A percentile compares a stretch with the other conserved stretches of the same genome.
These are phyloP conservation scores for Mangifera indica DNA, from an alignment of 345 rosid genomes.

Conservation along the genomic window DNA sequence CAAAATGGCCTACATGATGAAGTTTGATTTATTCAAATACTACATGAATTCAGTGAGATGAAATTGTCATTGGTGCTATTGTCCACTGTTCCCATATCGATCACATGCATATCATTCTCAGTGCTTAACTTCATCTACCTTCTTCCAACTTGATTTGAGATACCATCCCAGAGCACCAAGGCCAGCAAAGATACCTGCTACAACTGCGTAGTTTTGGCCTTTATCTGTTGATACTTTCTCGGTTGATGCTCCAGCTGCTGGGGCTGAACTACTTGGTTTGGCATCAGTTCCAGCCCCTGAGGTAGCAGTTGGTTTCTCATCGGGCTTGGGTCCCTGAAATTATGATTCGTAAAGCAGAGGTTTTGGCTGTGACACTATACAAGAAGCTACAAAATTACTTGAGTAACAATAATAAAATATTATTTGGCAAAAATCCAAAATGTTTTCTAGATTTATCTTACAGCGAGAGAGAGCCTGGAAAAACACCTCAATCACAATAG, in stretches of 20 bases:
- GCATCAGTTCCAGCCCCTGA: conserved; percentile 41
- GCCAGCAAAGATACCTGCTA: conserved; percentile 65
- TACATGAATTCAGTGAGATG: background rate
- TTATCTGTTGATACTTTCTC: conserved; percentile 73
- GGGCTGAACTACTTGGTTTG: conserved; percentile 37
- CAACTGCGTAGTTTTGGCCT: conserved; percentile 70
- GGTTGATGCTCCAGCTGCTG: conserved; percentile 50
- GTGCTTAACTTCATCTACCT: conserved; percentile 57
- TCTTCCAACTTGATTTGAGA: conserved; percentile 66
- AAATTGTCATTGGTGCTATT: background rate
- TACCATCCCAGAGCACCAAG: conserved; percentile 88
- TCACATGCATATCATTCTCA: conserved; percentile 25
- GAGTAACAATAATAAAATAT: no score
- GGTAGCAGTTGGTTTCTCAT: conserved; percentile 47
- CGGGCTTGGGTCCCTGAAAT: conserved; percentile 74
- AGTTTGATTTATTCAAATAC: conserved; percentile 19
- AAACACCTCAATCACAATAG: background rate
- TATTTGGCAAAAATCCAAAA: no score
- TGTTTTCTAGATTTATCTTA: no score
- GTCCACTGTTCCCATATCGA: background rate
- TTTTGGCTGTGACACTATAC: background rate
- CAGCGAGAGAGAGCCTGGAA: no score
- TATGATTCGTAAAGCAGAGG: background rate
- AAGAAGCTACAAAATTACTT: background rate
- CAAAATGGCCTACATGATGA: background rate